Evolutionary conservation across 441 rosid genomes (phyloP).

Genomic region (Euphorbia schlechtendalii): DNA sequence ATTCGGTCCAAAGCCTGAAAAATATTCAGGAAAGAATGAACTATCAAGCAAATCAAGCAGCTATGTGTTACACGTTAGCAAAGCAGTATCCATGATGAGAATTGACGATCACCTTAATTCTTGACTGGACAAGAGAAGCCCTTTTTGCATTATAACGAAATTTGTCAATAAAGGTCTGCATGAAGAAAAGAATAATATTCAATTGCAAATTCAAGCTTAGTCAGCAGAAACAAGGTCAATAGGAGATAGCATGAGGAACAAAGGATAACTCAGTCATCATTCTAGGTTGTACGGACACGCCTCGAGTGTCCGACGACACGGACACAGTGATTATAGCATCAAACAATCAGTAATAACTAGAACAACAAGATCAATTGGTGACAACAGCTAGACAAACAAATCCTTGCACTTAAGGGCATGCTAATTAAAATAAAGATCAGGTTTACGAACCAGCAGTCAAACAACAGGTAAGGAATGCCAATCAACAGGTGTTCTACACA

Average conservation of each 20-base stretch:
- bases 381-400: neutral
- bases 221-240: neutral
- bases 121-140: slow-evolving; percentile 98
- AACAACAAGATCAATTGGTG: neutral
- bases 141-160: slow-evolving; percentile 98
- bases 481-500: neutral
- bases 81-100: slow-evolving; percentile 12
- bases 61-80: slow-evolving; percentile 3
- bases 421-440: neutral
- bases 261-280: neutral
- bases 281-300: too few species aligned
- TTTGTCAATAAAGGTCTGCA: slow-evolving; percentile 94
- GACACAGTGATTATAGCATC: too few species aligned
- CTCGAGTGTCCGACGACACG: too few species aligned
- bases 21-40: slow-evolving; percentile 17
- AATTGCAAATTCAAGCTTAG: slow-evolving; percentile 4
- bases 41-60: slow-evolving; percentile 7
- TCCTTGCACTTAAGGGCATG: slow-evolving; percentile 5
- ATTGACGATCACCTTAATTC: slow-evolving; percentile 73
- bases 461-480: neutral
- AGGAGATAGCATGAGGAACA: neutral
- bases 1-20: slow-evolving; percentile 84
- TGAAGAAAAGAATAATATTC: slow-evolving; percentile 4
- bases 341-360: slow-evolving; percentile 6
- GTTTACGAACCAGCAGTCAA: neutral